phyloP scores from a whole-genome alignment of 2,329 filamentous ascomycete genomes.

The Corynespora cassiicola region DNA sequence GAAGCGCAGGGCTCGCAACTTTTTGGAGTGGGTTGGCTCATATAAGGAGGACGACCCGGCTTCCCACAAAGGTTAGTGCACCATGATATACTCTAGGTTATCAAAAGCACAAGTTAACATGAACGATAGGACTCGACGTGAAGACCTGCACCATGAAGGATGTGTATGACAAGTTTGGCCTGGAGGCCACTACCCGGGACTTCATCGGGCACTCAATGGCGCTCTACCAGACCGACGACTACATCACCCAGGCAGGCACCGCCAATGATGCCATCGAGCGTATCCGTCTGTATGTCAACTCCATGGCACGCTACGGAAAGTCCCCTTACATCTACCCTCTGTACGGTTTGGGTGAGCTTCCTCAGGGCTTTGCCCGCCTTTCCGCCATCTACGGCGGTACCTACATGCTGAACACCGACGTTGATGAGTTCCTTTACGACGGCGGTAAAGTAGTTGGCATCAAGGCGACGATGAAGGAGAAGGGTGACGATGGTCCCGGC shows the following conservation, averaged over 20 bases:
- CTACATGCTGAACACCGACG: constrained; percentile 97
- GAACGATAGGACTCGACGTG: constrained; percentile 72
- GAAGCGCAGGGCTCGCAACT: constrained; percentile 95
- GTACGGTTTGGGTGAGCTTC: constrained; percentile 95
- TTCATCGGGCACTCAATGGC: constrained; percentile 99
- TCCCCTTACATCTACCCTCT: constrained; percentile 99
- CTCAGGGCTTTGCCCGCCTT: constrained; percentile 95
- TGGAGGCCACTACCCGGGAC: constrained; percentile 87
- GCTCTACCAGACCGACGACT: constrained; percentile 87
- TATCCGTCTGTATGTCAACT: constrained; percentile 96
- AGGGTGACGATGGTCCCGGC: constrained; percentile 72
- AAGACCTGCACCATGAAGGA: constrained; percentile 88
- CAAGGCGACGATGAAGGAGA: constrained; percentile 94
- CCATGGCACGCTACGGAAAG: constrained; percentile 96
- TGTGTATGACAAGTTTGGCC: constrained; percentile 97
- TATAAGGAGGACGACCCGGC: constrained; percentile 82
- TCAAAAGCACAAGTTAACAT: neutral
- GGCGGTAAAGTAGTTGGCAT: constrained; percentile 88
- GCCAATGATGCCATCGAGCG: constrained; percentile 88
- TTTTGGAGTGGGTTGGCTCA: constrained; percentile 91
- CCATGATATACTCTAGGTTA: neutral
- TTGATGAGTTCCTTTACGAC: constrained; percentile 90
- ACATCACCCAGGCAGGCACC: constrained; percentile 74
- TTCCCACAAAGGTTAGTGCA: constrained; percentile 82
- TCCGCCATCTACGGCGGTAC: constrained; percentile 98